These are phyloP conservation scores for Fusarium scirpi DNA, from an alignment of 2,329 filamentous ascomycete species.

Conservation along the genomic window DNA sequence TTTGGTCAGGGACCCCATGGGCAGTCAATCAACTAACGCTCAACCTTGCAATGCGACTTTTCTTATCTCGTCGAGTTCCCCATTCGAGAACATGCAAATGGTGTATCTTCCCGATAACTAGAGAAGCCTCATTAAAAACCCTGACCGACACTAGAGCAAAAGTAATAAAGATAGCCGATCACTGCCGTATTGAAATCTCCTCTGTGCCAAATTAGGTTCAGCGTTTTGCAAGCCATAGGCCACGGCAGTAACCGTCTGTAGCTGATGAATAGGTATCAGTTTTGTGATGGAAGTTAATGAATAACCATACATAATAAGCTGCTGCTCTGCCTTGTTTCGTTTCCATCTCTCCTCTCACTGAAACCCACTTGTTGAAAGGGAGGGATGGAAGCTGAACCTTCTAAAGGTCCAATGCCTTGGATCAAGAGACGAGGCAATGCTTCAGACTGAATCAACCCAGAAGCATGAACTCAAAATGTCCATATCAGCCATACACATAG, in stretches of 20 bases:
- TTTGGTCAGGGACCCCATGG: background rate
- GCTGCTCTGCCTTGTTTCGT: slow-evolving; percentile 6
- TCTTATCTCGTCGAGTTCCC: slow-evolving; percentile 13
- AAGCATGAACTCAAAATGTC: slow-evolving; percentile 34
- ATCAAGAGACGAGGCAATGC: slow-evolving; percentile 5
- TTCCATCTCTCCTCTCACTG: slow-evolving; percentile 10
- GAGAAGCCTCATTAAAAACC: slow-evolving; percentile 8
- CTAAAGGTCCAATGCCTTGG: background rate
- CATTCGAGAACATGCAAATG: slow-evolving; percentile 21
- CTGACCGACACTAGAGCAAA: slow-evolving; percentile 8
- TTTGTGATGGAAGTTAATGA: background rate
- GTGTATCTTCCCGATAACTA: slow-evolving; percentile 3
- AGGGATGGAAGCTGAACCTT: slow-evolving; percentile 7
- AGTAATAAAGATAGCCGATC: slow-evolving; percentile 4
- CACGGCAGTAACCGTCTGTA: background rate
- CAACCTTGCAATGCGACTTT: slow-evolving; percentile 14
- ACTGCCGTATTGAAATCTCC: background rate
- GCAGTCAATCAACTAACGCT: background rate
- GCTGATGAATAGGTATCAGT: background rate
- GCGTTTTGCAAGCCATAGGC: slow-evolving; percentile 1
- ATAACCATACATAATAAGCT: background rate
- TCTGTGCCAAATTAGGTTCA: slow-evolving; percentile 7
- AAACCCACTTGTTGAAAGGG: slow-evolving; percentile 4
- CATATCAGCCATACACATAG: slow-evolving; percentile 4
- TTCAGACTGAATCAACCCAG: background rate